Percentiles rank a stretch among this genome's conserved stretches.
These are phyloP conservation scores for Mortierella sp. DNA, from an alignment of 371 early-diverging fungal genomes.

Conservation along the genomic window DNA sequence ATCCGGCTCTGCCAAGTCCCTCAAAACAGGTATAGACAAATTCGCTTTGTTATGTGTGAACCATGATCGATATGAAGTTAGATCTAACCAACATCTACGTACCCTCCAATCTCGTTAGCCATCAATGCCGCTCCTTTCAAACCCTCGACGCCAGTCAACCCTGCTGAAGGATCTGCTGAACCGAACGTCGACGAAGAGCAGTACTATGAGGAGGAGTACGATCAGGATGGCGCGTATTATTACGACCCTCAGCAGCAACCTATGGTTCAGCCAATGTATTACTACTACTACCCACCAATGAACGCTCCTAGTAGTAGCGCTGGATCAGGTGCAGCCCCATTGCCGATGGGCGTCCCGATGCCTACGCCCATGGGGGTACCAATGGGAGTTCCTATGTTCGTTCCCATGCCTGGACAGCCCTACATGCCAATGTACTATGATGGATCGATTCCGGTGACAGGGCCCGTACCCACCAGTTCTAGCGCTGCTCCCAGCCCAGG, in stretches of 20 bases:
- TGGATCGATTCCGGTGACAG: slow-evolving; percentile 24
- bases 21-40: slow-evolving; percentile 36
- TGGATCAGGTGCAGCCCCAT: slow-evolving; percentile 65
- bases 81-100: too few species aligned
- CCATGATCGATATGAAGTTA: too few species aligned
- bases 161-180: slow-evolving; percentile 8
- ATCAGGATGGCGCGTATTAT: slow-evolving; percentile 26
- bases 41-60: slow-evolving; percentile 1
- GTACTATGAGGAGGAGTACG: slow-evolving; percentile 28
- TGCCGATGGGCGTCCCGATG: slow-evolving; percentile 88
- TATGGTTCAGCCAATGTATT: slow-evolving; percentile 44
- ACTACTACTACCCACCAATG: slow-evolving; percentile 44
- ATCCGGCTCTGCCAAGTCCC: slow-evolving; percentile 18
- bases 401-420: slow-evolving; percentile 37
- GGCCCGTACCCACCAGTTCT: slow-evolving; percentile 5
- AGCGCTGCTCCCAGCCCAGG: slow-evolving; percentile 17
- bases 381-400: slow-evolving; percentile 30
- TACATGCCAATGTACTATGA: slow-evolving; percentile 44
- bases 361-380: slow-evolving; percentile 49
- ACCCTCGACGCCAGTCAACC: slow-evolving; percentile 13
- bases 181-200: slow-evolving; percentile 23
- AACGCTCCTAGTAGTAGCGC: slow-evolving; percentile 14
- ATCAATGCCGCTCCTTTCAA: slow-evolving; percentile 49
- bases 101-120: slow-evolving; percentile 13
- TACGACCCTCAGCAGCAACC: slow-evolving; percentile 35